Base-by-base conservation (phyloP, 2,329 filamentous ascomycete species). In the Exophiala sp. region DNA sequence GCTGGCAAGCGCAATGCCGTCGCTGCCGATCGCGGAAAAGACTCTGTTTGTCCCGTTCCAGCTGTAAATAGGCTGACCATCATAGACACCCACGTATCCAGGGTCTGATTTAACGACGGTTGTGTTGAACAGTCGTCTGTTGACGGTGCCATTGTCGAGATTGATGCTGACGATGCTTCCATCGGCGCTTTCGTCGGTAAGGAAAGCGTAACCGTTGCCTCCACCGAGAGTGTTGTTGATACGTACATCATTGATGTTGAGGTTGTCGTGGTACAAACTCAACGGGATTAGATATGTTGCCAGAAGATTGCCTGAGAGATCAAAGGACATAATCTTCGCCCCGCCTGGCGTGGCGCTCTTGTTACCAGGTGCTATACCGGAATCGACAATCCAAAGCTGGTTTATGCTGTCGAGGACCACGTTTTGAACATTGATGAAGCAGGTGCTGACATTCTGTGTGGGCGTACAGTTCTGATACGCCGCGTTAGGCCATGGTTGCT, bases 381-480 rank as follows among this genome's bases (percentile, higher is more conserved):
- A 71, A 55, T 75, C 72, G 11, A 75, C 65, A 5, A 73, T 62
- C 71, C 72, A 75, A 9, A 75, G 62, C 38, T 69, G 67, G 16
- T 68, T 66, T 8, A 66, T 53, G 5, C 67, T 65, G 52, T 75
- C 73, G 9, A 72, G 65, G 6, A 75, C 69, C n/a, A 75, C 65
- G 44, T 75, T 75, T 58, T 75, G 73, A 3, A 75, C 70, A 48
- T 75, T 75, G 63, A 75, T 67, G 63, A 75, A 75, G 64, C 73
- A 75, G 3, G 68, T 70, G 40, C 68, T 68, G 11, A 65, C 66
- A 48, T 75, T 67, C 53, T 75, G 72, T 68, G 54, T 72, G 73
- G 43, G 16, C 5, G 40, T 42, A 42, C 40, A 42, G 12, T 72
- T 73, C 59, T 75, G 72, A 5, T 72, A 71, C 8, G 60, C 62